phyloP scores from a whole-genome alignment of 768 basidiomycete genomes.

The Kwoniella europaea region DNA sequence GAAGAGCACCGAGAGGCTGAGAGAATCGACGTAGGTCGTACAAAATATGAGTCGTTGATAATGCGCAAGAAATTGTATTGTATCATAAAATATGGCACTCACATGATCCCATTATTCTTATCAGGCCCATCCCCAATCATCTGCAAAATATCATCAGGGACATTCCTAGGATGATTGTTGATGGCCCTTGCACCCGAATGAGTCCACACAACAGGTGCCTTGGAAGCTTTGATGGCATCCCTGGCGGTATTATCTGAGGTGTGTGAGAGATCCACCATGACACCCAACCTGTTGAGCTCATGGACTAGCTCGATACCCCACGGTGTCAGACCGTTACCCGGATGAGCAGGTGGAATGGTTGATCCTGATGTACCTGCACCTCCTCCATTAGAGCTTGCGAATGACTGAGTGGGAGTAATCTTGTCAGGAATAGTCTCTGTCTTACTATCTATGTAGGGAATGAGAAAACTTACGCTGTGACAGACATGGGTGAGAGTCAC shows the following conservation, averaged over 20 bases:
- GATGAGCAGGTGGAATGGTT: constrained; percentile 23
- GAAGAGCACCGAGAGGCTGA: constrained; percentile 30
- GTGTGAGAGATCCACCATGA: constrained; percentile 45
- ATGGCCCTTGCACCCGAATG: constrained; percentile 32
- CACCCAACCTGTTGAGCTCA: constrained; percentile 38
- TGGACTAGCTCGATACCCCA: constrained; percentile 26
- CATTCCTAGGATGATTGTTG: constrained; percentile 40
- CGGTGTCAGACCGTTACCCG: constrained; percentile 32
- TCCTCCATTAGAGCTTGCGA: constrained; percentile 35
- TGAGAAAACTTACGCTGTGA: constrained; percentile 19
- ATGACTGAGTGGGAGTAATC: constrained; percentile 9
- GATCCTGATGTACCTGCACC: constrained; percentile 21
- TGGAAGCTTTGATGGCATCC: constrained; percentile 14
- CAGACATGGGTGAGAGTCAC: constrained; percentile 37
- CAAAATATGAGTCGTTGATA: no score
- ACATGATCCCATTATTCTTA: constrained; percentile 37
- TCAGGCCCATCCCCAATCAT: constrained; percentile 24
- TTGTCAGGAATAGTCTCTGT: not conserved
- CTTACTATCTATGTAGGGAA: not conserved
- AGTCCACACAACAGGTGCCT: constrained; percentile 33
- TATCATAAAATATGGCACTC: not conserved
- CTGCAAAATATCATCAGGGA: constrained; percentile 34
- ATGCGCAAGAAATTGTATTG: no score
- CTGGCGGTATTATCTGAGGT: constrained; percentile 27
- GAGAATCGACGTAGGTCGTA: no score